Evolutionary conservation across 768 basidiomycete species (phyloP).

Genomic region (Filobasidium floriforme): DNA sequence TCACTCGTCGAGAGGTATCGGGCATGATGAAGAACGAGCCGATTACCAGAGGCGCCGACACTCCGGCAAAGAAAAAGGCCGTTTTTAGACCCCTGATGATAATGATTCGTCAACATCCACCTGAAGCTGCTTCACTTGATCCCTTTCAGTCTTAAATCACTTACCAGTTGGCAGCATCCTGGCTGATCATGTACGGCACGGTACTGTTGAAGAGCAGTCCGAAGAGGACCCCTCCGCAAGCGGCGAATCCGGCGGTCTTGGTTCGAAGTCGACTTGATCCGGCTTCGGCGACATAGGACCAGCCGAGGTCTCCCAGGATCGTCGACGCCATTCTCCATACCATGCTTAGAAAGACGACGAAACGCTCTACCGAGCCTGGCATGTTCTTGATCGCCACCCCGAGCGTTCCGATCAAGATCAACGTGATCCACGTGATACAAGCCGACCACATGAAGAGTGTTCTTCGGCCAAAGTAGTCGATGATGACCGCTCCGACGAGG

Average conservation of each 20-base stretch:
- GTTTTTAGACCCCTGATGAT: constrained; percentile 31
- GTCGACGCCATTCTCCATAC: constrained; percentile 29
- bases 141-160: no score
- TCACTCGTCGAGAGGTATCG: constrained; percentile 26
- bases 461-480: constrained; percentile 31
- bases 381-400: constrained; percentile 21
- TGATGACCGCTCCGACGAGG: constrained; percentile 26
- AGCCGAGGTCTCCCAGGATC: constrained; percentile 27
- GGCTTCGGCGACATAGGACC: constrained; percentile 29
- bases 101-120: no score
- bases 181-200: constrained; percentile 31
- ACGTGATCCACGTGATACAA: constrained; percentile 24
- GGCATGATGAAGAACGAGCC: constrained; percentile 34
- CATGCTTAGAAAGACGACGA: constrained; percentile 30
- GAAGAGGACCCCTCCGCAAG: constrained; percentile 28
- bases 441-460: constrained; percentile 26
- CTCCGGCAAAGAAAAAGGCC: constrained; percentile 33
- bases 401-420: constrained; percentile 30
- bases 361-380: constrained; percentile 19
- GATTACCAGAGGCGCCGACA: constrained; percentile 24
- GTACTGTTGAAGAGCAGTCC: constrained; percentile 29
- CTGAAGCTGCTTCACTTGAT: no score
- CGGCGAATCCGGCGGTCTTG: constrained; percentile 29
- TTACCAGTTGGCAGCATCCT: constrained; percentile 29
- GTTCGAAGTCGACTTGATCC: constrained; percentile 22